Conservation (phyloP, 2,329 filamentous ascomycete genomes). For the Fusarium verrucosum region DNA sequence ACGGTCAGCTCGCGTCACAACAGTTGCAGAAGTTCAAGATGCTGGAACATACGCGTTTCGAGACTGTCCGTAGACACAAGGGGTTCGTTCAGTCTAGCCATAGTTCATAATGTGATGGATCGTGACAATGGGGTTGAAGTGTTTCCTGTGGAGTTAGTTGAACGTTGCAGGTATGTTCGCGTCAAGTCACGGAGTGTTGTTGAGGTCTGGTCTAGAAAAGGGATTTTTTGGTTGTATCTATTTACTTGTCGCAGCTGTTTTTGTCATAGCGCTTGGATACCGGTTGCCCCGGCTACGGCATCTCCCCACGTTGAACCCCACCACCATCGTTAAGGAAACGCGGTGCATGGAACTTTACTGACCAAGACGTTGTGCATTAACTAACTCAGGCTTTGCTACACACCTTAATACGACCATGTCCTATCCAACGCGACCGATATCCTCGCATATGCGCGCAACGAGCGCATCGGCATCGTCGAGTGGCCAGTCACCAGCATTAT, state of each 20-base stretch:
- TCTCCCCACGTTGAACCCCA: slow-evolving; percentile 44
- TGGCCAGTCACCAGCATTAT: slow-evolving; percentile 74
- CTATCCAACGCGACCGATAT: slow-evolving; percentile 65
- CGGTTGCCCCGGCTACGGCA: slow-evolving; percentile 46
- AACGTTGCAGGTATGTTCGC: slow-evolving; percentile 20
- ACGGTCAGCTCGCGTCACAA: slow-evolving; percentile 27
- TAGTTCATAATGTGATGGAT: slow-evolving; percentile 56
- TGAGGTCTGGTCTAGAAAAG: slow-evolving; percentile 38
- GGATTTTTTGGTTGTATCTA: slow-evolving; percentile 46
- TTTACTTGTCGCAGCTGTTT: slow-evolving; percentile 47
- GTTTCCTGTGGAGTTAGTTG: slow-evolving; percentile 30
- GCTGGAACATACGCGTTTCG: slow-evolving; percentile 70
- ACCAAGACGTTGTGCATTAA: not conserved
- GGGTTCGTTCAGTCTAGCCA: slow-evolving; percentile 85
- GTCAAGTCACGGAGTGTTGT: slow-evolving; percentile 37
- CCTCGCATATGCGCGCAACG: slow-evolving; percentile 73
- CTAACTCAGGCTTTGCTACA: not conserved
- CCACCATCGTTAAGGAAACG: slow-evolving; percentile 40
- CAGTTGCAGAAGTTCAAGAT: not conserved
- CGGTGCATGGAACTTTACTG: slow-evolving; percentile 20
- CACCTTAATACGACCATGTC: slow-evolving; percentile 57
- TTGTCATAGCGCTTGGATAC: slow-evolving; percentile 37
- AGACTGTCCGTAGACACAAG: slow-evolving; percentile 73
- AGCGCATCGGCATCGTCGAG: slow-evolving; percentile 60
- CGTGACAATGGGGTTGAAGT: slow-evolving; percentile 1